Base-by-base conservation (phyloP, 805 yeast species). In the Kuraishia ogatae region DNA sequence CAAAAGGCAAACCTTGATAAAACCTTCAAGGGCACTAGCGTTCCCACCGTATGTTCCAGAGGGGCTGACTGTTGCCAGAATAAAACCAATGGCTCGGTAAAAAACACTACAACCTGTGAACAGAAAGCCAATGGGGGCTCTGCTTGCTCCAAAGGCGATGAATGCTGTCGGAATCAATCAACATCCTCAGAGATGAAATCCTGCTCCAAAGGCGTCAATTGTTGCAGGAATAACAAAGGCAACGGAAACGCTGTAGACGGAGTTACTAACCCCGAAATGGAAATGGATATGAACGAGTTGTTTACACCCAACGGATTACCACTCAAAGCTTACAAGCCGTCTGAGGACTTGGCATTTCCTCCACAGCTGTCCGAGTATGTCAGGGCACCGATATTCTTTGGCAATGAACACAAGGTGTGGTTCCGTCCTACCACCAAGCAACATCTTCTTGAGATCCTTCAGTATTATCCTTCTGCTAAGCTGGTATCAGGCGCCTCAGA, bases 401-500 rank as follows among this genome's bases (percentile, higher is more conserved):
- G 77, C 43, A 68, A 69, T 53, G 67, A 66, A n/a, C 64, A 67
- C 19, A 68, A 69, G 51, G 65, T 70, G n/a, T 76, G 79, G 78
- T 73, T 70, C 62, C 68, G 79, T 43, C 81, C 81, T 11, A 65
- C 70, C 19, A 68, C 75, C 10, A 68, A 72, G 48, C 57, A 59
- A 19, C 74, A 76, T 59, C 64, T 76, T 22, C 61, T 70, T 3
- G 67, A 69, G 26, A 58, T 76, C 29, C 65, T 68, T 53, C 52
- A 61, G 48, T 60, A 61, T 54, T 69, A 69, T 57, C 78, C 79
- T 3, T 54, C 57, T 39, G 62, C 71, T 13, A 76, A 76, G 57
- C 50, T 76, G 23, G 77, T 76, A 22, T 74, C 75, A 22, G 81
- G 81, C 52, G 78, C 80, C 1, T 73, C 78, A 3, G 81, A 76